Evolutionary conservation across 495 filamentous ascomycete genomes (phyloP), one percentile per base, ranked within the genome.

Genomic region (Aspergillus bertholletiae): DNA sequence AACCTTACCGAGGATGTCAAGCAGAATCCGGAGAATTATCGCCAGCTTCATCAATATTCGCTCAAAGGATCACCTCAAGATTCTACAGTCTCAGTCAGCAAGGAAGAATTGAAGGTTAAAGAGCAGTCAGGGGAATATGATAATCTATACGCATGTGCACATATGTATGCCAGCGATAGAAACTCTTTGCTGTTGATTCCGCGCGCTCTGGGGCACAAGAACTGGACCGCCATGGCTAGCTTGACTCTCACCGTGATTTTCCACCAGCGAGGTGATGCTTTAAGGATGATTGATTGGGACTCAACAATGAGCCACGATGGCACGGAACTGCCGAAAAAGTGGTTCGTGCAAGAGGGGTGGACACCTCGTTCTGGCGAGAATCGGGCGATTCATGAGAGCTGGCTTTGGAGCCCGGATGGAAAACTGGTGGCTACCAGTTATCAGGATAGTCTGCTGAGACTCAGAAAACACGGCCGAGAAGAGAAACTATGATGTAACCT

Each of bases 301-400:
- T 49, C 54, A 20, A 43, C 43, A 9, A n/a, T 53, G 15, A 23
- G 1, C 15, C 26, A 56, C 23, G 30, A 46, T 15, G 67, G 65
- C 8, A 61, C 57, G 9, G 57, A 64, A 2, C 22, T 68, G 12
- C 47, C 59, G 5, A 77, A 76, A 39, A 80, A 78, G 44, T 89
- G 87, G 87, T 89, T 85, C 70, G 65, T 84, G 22, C 84, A 89
- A 68, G 87, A 90, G 67, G 76, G 75, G 5, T 80, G 77, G 68
- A 83, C 82, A 37, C 80, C 80, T 11, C 66, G 82, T 22, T 72
- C 77, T 5, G 80, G 70, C 15, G 74, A 75, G 9, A 86, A 84
- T 12, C 71, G 85, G 47, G 84, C 72, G 2, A 71, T 85, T 23
- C 74, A 88, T 58, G 76, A 83, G 68, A 84, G 80, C 61, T 75